Base-by-base conservation (phyloP, 1,284 basidiomycete genomes). In the Sutorius eximius region DNA sequence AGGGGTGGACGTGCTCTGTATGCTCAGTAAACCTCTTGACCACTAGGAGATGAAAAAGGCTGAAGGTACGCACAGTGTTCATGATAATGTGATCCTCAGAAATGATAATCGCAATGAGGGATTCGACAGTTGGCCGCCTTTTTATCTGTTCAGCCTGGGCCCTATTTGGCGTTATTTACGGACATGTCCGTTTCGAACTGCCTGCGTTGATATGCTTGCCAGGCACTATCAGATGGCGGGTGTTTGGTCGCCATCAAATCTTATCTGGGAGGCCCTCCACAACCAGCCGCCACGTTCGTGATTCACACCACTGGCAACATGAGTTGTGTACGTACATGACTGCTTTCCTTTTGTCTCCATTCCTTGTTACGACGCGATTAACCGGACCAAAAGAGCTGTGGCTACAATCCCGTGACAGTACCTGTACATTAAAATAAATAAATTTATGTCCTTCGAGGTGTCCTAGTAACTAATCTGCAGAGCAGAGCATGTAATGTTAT, bases 71-170 rank as follows among this genome's bases (percentile, higher is more conserved):
- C 2, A 59, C 59, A 8, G 41, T 45, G 45, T 48, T 59, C 57
- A 59, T 59, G 41, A 59, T 59, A 41, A 34, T 58, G 38, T 15
- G 2, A 20, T 22, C 32, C 42, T 29, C 57, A 29, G 29, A 8
- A 5, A 13, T 33, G 40, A 33, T 42, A 37, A 3, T 37, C 11
- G 44, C 7, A 30, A 22, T 30, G 30, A 33, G 24, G 32, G 15
- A 6, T 13, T 30, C 22, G 38, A 5, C 33, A 18, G n/a, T 15
- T 4, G 5, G 11, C 42, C 1, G 5, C 13, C 20, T 11, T 42
- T 42, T 56, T 56, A 58, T 54, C 36, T 20, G 16, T 29, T n/a
- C 29, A 15, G 22, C n/a, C n/a, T n/a, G n/a, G 15, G 6, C n/a
- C 15, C 16, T 56, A 13, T 58, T 55, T 55, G 40, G 24, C 18